Evolutionary conservation across 2,329 filamentous ascomycete species (phyloP).

Genomic region (Epichloe uncinata): DNA sequence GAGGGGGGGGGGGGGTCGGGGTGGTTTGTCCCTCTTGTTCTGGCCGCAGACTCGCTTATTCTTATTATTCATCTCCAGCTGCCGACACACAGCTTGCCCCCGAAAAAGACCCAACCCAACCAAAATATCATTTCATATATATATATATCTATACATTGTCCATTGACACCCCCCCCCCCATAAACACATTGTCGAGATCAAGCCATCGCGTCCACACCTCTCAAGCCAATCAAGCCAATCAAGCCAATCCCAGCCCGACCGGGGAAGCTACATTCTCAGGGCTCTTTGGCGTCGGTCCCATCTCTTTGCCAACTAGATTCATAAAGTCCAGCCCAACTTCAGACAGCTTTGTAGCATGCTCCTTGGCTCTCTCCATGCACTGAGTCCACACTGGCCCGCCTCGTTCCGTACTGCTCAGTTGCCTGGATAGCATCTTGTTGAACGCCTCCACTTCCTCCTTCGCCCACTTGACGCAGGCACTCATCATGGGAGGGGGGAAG

Average conservation of each 20-base stretch:
- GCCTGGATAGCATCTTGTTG: constrained; percentile 67
- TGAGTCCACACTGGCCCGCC: constrained; percentile 65
- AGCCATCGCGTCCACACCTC: not conserved
- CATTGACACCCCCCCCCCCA: not conserved
- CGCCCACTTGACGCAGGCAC: constrained; percentile 95
- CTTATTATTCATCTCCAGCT: too few species aligned
- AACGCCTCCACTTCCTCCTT: constrained; percentile 89
- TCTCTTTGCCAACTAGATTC: constrained; percentile 57
- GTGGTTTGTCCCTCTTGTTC: too few species aligned
- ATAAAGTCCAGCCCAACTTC: constrained; percentile 86
- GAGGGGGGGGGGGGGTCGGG: too few species aligned
- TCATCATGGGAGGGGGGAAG: constrained; percentile 79
- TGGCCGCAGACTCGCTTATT: too few species aligned
- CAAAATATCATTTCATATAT: too few species aligned
- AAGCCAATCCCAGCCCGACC: constrained; percentile 19
- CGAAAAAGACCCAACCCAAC: too few species aligned
- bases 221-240: too few species aligned
- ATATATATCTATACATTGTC: not conserved
- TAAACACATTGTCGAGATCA: not conserved
- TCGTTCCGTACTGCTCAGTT: constrained; percentile 73
- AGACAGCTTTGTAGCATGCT: constrained; percentile 65
- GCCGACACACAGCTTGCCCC: too few species aligned
- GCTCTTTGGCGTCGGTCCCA: constrained; percentile 15
- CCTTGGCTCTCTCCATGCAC: constrained; percentile 70
- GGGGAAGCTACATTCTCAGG: constrained; percentile 8